Base-by-base conservation (phyloP, 805 yeast species). In the Candida endomychidarum region DNA sequence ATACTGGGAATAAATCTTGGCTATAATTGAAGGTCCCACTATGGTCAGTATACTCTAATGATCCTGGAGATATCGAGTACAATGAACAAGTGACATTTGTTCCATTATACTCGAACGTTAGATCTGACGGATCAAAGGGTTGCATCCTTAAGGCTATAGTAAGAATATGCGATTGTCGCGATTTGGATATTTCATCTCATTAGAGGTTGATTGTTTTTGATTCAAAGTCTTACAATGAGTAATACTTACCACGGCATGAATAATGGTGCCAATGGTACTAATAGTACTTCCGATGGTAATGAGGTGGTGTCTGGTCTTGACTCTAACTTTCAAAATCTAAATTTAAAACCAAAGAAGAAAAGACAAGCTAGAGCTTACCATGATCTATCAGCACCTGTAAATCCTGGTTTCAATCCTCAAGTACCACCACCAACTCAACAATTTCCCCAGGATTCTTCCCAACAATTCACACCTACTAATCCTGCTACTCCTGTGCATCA, bases 51-150 rank as follows among this genome's bases (percentile, higher is more conserved):
- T 54, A 50, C 28, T 27, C n/a, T 20, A 69, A 38, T 12, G 34
- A 22, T 2, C 75, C 75, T 24, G 51, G 52, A 3, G 68, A 54
- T 21, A 70, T 53, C 28, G 65, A 54, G 46, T 67, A 70, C 16
- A 68, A 62, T 29, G 67, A 60, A 49, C 74, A 70, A 56, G 65
- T 63, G 4, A 54, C 48, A 15, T 50, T 48, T 6, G 52, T 32
- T 17, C 47, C 46, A 16, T 48, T 46, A 28, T 49, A 50, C 45
- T 31, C 36, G n/a, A 45, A 29, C 19, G 25, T 26, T 15, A 35
- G 8, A 14, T 20, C 26, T 14, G 34, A 30, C 3, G 21, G 24
- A 20, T 30, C 34, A 10, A 7, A 12, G 8, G 5, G 8, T 6
- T 8, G 8, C 28, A 25, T 25, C 28, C 8, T 25, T n/a, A n/a